Evolutionary conservation across 2,329 filamentous ascomycete species (phyloP), one percentile per base, ranked within the genome.

Genomic region (Paradendryphiella salina): DNA sequence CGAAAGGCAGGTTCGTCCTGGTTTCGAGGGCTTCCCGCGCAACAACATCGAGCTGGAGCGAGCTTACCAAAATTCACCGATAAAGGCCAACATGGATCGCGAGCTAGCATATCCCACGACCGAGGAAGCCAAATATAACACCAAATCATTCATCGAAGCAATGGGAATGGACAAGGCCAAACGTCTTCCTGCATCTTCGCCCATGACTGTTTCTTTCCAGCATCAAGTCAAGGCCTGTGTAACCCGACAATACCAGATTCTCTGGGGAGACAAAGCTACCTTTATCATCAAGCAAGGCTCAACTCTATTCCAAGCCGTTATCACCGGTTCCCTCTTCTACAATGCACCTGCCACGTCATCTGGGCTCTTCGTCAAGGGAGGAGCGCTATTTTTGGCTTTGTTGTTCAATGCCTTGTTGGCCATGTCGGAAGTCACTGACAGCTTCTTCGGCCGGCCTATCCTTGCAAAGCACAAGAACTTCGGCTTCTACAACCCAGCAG

Each of bases 381-480:
- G 85, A 44, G 80, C 84, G 0, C 72, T 86, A 4, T 89, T 88
- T 75, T 80, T 88, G 42, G 52, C 85, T 0, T 74, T 88, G 0
- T 73, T 89, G 0, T 85, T 81, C 69, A 85, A 87, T 64, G 76
- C 79, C 48, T 71, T 89, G 6, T 65, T 87, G 1, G 79, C 84
- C 17, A 83, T 88, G 77, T 80, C 84, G 1, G 86, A 89, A 67
- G 85, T 89, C 1, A 85, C 61, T 0, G 67, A 67, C 21, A 59
- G 83, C 0, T 88, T 85, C 60, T 75, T 71, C 10, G 84, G 84
- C 14, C 79, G 85, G 20, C 88, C 89, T 0, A 94, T 96, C 61
- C 87, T 96, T 46, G 90, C 95, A 63, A 96, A 96, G 69, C 91
- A 96, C 61, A 76, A 81, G 47, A 84, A 86, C 42, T 96, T 95